These are phyloP conservation scores for Pseudozyma thailandica DNA, from an alignment of 1,284 basidiomycete species.

Conservation along the genomic window DNA sequence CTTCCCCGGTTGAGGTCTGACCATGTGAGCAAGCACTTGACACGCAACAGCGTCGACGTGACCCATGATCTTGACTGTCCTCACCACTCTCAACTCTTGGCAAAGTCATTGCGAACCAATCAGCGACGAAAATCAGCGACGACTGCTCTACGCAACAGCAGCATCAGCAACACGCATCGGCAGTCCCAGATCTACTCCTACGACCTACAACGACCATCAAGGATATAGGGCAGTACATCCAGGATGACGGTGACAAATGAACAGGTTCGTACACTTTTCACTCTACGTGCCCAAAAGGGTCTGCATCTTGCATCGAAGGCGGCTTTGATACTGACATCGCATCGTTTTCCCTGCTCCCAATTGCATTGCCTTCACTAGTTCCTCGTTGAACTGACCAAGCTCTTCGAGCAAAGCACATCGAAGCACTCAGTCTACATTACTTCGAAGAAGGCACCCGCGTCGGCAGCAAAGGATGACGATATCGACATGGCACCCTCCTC, in stretches of 20 bases:
- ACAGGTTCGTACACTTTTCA: conserved; percentile 15
- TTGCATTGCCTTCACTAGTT: conserved; percentile 37
- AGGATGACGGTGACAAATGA: conserved; percentile 36
- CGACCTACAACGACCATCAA: background rate
- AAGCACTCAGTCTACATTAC: conserved; percentile 62
- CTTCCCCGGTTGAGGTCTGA: background rate
- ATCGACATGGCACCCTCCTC: conserved; percentile 45
- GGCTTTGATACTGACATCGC: background rate
- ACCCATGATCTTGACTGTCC: background rate
- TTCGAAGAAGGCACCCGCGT: conserved; percentile 47
- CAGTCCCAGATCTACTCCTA: background rate
- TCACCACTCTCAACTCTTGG: background rate
- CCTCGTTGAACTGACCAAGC: conserved; percentile 47
- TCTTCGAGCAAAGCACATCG: conserved; percentile 46
- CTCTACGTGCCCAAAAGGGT: too few species aligned
- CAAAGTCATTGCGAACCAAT: background rate
- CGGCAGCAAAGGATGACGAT: conserved; percentile 27
- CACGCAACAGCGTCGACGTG: background rate
- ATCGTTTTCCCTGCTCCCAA: background rate
- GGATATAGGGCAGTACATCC: background rate
- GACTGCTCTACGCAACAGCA: background rate
- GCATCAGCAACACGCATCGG: background rate
- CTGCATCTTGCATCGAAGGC: background rate
- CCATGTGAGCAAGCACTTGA: conserved; percentile 15
- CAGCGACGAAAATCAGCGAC: background rate